Evolutionary conservation across 257 asterid species (phyloP).

Genomic region (Rubia yunnanensis): DNA sequence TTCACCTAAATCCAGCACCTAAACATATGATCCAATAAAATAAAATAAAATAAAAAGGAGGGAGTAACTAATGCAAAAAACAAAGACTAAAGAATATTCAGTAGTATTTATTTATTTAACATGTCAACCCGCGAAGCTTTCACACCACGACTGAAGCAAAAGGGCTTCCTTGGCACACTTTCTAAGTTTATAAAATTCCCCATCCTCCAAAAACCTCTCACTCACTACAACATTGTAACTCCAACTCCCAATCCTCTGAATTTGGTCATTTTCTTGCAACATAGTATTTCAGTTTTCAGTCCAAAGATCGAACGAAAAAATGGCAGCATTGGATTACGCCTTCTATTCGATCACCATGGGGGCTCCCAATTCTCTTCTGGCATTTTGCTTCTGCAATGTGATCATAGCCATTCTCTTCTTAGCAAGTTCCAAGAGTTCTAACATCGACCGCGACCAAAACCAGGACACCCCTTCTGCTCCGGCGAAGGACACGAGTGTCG

Average conservation of each 20-base stretch:
- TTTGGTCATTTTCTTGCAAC: not conserved
- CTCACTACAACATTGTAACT: not conserved
- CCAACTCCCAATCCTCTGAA: not conserved
- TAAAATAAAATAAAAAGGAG: too few relatives aligned
- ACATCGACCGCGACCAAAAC: not conserved
- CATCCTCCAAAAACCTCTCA: not conserved
- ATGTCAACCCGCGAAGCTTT: conserved; percentile 25
- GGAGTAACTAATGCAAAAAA: too few relatives aligned
- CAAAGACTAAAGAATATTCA: not conserved
- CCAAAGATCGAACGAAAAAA: not conserved
- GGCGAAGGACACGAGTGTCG: not conserved
- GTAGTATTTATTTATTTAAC: not conserved
- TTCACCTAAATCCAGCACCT: too few relatives aligned
- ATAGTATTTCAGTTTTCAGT: not conserved
- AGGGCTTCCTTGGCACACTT: conserved; percentile 29
- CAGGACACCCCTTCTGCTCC: conserved; percentile 4
- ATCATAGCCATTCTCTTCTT: conserved; percentile 45
- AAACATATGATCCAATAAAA: too few relatives aligned
- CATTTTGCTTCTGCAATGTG: conserved; percentile 55
- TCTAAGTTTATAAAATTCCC: conserved; percentile 10
- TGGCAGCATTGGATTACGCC: conserved; percentile 46
- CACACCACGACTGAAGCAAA: conserved; percentile 24
- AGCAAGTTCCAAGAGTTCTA: conserved; percentile 22
- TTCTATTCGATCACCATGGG: conserved; percentile 34
- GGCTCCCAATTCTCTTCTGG: conserved; percentile 46